A percentile compares a stretch with the other conserved stretches of the same genome.
phyloP scores from a whole-genome alignment of 73 alveolate species.

The Paramecium pentaurelia region DNA sequence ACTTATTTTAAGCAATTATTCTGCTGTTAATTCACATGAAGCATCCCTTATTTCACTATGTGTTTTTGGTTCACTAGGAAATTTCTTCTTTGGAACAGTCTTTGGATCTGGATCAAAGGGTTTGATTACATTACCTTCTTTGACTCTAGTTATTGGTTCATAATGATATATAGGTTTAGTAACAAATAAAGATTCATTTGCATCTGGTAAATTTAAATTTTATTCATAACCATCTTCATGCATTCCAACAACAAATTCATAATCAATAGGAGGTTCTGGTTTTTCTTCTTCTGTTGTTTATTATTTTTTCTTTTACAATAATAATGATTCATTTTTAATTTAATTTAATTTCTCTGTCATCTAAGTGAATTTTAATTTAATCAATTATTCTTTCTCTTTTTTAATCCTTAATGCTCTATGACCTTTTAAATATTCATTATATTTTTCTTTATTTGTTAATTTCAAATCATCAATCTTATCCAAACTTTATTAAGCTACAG shows the following conservation, averaged over 20 bases:
- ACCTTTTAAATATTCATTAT: constrained; percentile 70
- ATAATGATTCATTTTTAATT: constrained; percentile 73
- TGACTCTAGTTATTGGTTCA: constrained; percentile 67
- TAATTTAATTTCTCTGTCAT: constrained; percentile 74
- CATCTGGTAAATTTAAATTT: constrained; percentile 61
- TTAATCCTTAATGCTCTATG: constrained; percentile 60
- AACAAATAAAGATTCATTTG: constrained; percentile 80
- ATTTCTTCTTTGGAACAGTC: constrained; percentile 87
- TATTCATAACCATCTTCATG: constrained; percentile 42
- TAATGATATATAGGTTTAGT: constrained; percentile 82
- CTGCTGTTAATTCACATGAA: constrained; percentile 82
- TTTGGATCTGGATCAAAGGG: constrained; percentile 72
- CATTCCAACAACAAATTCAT: constrained; percentile 63
- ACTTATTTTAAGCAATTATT: constrained; percentile 85
- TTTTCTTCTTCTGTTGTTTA: constrained; percentile 49
- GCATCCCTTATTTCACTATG: constrained; percentile 97
- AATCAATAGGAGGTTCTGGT: constrained; percentile 58
- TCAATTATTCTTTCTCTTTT: constrained; percentile 69
- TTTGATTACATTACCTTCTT: constrained; percentile 4
- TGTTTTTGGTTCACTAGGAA: constrained; percentile 85
- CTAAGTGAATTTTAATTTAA: constrained; percentile 64
- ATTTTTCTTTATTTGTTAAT: constrained; percentile 44
- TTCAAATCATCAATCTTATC: constrained; percentile 76
- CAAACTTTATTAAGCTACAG: constrained; percentile 35
- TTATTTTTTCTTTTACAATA: constrained; percentile 61